Evolutionary conservation across 2,329 filamentous ascomycete genomes (phyloP).

Genomic region (Scopulariopsis brevicaulis): DNA sequence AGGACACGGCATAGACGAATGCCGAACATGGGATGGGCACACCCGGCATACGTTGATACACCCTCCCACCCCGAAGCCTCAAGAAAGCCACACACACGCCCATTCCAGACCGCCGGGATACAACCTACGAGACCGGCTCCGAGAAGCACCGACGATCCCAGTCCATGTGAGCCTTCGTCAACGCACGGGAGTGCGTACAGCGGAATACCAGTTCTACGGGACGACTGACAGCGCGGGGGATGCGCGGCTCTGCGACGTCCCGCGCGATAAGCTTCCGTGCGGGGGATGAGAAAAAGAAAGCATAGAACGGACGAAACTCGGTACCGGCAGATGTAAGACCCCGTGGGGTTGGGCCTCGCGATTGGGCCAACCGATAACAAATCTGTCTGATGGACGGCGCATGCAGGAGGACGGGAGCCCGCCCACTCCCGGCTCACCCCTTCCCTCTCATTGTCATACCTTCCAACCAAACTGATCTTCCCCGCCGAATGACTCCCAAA

Average conservation of each 20-base stretch:
- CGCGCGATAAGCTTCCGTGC: not conserved
- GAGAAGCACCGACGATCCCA: slow-evolving; percentile 1
- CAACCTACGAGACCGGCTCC: slow-evolving; percentile 3
- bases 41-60: not conserved
- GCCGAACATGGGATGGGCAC: not conserved
- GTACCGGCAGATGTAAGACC: not conserved
- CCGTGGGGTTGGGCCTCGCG: not conserved
- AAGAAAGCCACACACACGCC: not conserved
- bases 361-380: slow-evolving; percentile 1
- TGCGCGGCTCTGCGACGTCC: not conserved
- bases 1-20: not conserved
- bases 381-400: slow-evolving; percentile 4
- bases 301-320: not conserved
- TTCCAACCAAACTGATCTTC: not conserved
- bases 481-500: not conserved
- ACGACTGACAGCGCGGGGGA: not conserved
- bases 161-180: not conserved
- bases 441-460: not conserved
- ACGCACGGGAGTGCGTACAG: not conserved
- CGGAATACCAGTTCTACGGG: not conserved
- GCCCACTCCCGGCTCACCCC: not conserved
- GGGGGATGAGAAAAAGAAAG: not conserved
- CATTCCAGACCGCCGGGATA: not conserved
- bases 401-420: not conserved
- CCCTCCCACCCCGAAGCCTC: not conserved